phyloP scores from a whole-genome alignment of 2,329 filamentous ascomycete genomes.

The Sarocladiaceae sp. region DNA sequence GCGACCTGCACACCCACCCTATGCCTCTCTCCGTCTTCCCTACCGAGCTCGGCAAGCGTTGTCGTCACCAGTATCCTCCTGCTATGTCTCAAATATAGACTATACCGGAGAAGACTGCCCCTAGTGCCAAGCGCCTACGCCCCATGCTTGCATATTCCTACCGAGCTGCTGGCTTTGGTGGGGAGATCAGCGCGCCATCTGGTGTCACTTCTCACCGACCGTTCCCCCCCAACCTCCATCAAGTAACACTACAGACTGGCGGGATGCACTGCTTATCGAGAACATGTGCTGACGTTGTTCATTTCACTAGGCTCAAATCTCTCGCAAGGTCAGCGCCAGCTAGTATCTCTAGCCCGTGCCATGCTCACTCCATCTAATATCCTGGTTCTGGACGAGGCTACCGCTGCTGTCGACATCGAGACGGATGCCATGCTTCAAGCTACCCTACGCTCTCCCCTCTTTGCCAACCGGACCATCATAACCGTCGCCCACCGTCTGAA shows the following conservation, averaged over 20 bases:
- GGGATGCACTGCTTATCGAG: background rate
- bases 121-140: background rate
- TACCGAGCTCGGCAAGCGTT: conserved; percentile 1
- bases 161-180: conserved; percentile 5
- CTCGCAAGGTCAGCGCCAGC: conserved; percentile 88
- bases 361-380: conserved; percentile 95
- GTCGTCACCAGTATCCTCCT: background rate
- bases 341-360: conserved; percentile 87
- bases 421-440: conserved; percentile 61
- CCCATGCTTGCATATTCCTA: background rate
- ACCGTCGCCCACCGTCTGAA: conserved; percentile 98
- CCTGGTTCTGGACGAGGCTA: conserved; percentile 93
- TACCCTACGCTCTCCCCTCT: conserved; percentile 59
- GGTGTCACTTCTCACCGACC: conserved; percentile 1
- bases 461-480: conserved; percentile 91
- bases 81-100: background rate
- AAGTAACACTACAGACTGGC: conserved; percentile 2
- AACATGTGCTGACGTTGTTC: conserved; percentile 7
- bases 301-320: conserved; percentile 67
- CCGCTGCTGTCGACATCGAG: conserved; percentile 65
- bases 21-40: background rate
- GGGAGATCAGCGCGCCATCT: background rate
- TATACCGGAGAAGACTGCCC: background rate
- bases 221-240: background rate
- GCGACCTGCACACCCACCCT: conserved; percentile 12